Evolutionary conservation across 495 filamentous ascomycete genomes (phyloP).

Genomic region (Xylaria castorea): DNA sequence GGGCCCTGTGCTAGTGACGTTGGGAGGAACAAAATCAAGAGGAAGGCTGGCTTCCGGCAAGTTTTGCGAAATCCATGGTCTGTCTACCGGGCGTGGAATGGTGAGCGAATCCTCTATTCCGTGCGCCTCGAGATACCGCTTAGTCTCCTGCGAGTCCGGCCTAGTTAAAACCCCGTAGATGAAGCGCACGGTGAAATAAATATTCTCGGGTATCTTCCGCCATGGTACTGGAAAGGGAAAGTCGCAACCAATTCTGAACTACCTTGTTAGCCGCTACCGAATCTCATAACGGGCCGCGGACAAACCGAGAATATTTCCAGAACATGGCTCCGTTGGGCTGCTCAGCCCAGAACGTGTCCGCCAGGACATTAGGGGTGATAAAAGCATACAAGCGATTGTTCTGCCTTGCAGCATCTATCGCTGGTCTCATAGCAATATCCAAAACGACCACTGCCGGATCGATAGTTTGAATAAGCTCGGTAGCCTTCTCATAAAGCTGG

Average conservation of each 20-base stretch:
- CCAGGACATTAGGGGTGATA: conserved; percentile 48
- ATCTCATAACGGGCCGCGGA: neutral
- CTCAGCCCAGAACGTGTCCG: conserved; percentile 49
- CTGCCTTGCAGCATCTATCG: conserved; percentile 50
- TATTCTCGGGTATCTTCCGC: conserved; percentile 50
- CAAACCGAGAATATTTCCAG: conserved; percentile 41
- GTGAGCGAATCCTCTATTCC: conserved; percentile 19
- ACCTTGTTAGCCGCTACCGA: conserved; percentile 13
- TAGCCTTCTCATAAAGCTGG: conserved; percentile 18
- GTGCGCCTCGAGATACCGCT: conserved; percentile 10
- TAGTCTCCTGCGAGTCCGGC: conserved; percentile 12
- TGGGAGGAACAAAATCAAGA: conserved; percentile 49
- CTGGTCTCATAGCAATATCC: conserved; percentile 56
- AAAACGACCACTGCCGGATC: conserved; percentile 51
- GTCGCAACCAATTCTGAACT: conserved; percentile 23
- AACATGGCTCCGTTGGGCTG: conserved; percentile 44
- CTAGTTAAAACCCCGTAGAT: conserved; percentile 17
- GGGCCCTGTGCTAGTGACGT: conserved; percentile 53
- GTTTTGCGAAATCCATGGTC: conserved; percentile 34
- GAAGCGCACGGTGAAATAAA: conserved; percentile 41
- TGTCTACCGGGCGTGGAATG: conserved; percentile 2
- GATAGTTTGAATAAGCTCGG: conserved; percentile 39
- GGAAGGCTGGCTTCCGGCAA: conserved; percentile 41
- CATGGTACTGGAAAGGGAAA: conserved; percentile 29
- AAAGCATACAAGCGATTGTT: conserved; percentile 36